Base-by-base conservation (phyloP, 345 rosid species). In the Salix suchowensis region DNA sequence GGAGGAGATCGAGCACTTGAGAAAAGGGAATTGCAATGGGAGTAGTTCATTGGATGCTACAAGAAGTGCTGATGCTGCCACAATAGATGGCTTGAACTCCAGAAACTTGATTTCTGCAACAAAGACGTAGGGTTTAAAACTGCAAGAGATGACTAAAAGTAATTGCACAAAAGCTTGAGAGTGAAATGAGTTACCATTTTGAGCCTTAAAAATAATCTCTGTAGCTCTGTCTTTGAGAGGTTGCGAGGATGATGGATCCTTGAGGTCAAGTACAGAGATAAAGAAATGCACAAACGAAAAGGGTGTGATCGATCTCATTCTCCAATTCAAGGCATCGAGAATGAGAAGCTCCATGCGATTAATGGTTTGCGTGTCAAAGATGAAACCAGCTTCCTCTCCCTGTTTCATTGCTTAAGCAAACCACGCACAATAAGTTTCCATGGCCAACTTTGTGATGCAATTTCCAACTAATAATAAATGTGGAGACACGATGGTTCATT, bases 241-340 rank as follows among this genome's bases (percentile, higher is more conserved):
- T 70, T 78, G 82, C 23, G 70, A 83, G 71, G 76, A 48, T 24
- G 88, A 80, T 9, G 82, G 85, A 58, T 87, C 91, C 74, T 84
- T 74, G 65, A 74, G 83, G 30, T 87, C 64, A 65, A 87, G 79
- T 24, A 80, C 54, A 64, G 91, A 85, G 65, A 84, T 68, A 81
- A 91, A 91, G 84, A 86, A 84, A 13, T 73, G 44, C 50, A 87
- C 39, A 50, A 91, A 91, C 1, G 96, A 84, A 82, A 89, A 87
- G 15, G 96, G 96, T 0, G 96, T 91, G 34, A 91, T 76, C 12
- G 93, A 88, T 73, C 96, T 87, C 93, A 88, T 89, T 75, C 93
- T 74, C 96, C 96, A 91, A 65, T 87, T 79, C 75, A 91, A 74
- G 2, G 85, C 88, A 72, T 82, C 89, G 65, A 89, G 89, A 73